Conservation (phyloP, 2,329 filamentous ascomycete species). For the Neocucurbitaria cava region DNA sequence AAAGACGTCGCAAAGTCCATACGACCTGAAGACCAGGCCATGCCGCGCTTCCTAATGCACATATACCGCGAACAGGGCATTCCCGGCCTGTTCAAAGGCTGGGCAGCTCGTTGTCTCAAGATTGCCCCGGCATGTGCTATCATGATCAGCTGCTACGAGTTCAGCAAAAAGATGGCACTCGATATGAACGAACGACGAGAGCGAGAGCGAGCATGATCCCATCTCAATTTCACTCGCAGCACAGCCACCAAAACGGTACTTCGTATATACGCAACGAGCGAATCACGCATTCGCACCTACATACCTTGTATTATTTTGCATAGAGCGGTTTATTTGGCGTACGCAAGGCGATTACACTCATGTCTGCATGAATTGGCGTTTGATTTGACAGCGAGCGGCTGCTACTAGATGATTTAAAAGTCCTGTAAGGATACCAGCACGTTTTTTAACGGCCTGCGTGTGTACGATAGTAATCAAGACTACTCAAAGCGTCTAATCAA, state of each 20-base stretch:
- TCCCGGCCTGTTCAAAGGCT: constrained; percentile 84
- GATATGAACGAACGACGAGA: constrained; percentile 70
- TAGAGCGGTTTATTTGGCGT: neutral
- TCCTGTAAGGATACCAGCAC: constrained; percentile 12
- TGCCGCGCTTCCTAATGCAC: constrained; percentile 85
- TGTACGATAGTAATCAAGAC: constrained; percentile 8
- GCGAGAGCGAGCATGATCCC: constrained; percentile 16
- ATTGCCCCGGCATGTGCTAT: constrained; percentile 97
- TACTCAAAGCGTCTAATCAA: neutral
- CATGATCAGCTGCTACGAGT: constrained; percentile 98
- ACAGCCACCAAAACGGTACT: neutral
- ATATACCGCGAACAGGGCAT: constrained; percentile 88
- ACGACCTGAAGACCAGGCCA: constrained; percentile 75
- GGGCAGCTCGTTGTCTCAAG: constrained; percentile 90
- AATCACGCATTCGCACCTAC: neutral
- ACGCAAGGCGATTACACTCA: constrained; percentile 2
- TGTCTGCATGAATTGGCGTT: constrained; percentile 17
- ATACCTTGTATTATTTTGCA: constrained; percentile 3
- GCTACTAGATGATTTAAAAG: neutral
- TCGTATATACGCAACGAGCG: constrained; percentile 2
- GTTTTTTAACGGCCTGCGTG: constrained; percentile 1
- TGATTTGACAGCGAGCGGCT: neutral
- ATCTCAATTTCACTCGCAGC: neutral
- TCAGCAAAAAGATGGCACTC: constrained; percentile 87
- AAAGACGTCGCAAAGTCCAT: constrained; percentile 52